Evolutionary conservation across 805 yeast genomes (phyloP).

Genomic region (Saccharomycopsis fermentans): DNA sequence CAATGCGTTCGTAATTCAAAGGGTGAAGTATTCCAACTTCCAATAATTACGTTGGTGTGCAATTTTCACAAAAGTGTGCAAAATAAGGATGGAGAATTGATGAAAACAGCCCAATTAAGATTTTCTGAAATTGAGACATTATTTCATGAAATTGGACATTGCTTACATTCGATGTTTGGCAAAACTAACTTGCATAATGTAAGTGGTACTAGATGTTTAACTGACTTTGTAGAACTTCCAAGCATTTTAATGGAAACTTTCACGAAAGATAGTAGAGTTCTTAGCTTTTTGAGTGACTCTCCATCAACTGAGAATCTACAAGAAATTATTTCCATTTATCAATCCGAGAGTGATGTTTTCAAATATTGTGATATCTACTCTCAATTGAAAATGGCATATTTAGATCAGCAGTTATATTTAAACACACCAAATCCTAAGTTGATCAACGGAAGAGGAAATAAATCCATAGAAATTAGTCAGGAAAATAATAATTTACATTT

Average conservation of each 20-base stretch:
- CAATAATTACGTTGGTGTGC: slow-evolving; percentile 83
- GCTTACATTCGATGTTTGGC: slow-evolving; percentile 95
- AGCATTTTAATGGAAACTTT: slow-evolving; percentile 94
- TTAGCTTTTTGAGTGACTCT: slow-evolving; percentile 51
- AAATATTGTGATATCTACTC: slow-evolving; percentile 69
- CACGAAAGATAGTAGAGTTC: slow-evolving; percentile 70
- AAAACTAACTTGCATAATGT: slow-evolving; percentile 83
- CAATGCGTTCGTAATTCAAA: slow-evolving; percentile 23
- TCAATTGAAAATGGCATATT: slow-evolving; percentile 80
- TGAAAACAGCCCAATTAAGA: slow-evolving; percentile 47
- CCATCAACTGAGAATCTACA: neutral
- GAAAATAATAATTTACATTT: slow-evolving; percentile 6
- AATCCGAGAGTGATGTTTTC: slow-evolving; percentile 41
- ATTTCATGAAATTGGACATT: slow-evolving; percentile 99
- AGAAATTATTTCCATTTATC: slow-evolving; percentile 26
- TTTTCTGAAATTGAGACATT: slow-evolving; percentile 82
- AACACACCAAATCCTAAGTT: slow-evolving; percentile 20
- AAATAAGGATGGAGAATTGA: slow-evolving; percentile 21
- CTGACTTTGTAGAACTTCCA: slow-evolving; percentile 95
- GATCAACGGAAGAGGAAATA: neutral
- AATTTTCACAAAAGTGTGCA: slow-evolving; percentile 47
- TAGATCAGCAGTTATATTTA: slow-evolving; percentile 74
- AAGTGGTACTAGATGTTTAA: slow-evolving; percentile 89
- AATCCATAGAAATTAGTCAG: neutral
- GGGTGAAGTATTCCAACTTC: slow-evolving; percentile 60